Conservation (phyloP, 176 grass and related monocot genomes). For the Dendrocalamus sinicus region DNA sequence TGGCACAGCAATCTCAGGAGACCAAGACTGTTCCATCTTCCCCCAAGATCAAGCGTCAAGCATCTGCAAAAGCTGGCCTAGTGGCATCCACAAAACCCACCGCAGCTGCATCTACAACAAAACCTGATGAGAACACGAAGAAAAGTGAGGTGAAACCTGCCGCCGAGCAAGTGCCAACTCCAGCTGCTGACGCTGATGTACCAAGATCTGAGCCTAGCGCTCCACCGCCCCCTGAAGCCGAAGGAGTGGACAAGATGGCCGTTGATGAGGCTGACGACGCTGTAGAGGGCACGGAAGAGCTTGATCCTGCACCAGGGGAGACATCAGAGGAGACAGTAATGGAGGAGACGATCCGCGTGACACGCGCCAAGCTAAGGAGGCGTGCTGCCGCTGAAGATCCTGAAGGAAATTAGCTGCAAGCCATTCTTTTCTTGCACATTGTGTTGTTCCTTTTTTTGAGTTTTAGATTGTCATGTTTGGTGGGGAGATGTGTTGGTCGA, state of each 20-base stretch:
- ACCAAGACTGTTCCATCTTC: slow-evolving; percentile 45
- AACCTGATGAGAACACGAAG: slow-evolving; percentile 48
- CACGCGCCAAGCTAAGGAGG: slow-evolving; percentile 75
- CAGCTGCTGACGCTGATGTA: slow-evolving; percentile 12
- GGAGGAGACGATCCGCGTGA: slow-evolving; percentile 85
- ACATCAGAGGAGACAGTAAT: slow-evolving; percentile 64
- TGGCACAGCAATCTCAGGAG: slow-evolving; percentile 63
- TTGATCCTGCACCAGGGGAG: slow-evolving; percentile 20
- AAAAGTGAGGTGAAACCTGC: slow-evolving; percentile 47
- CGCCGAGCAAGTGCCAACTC: slow-evolving; percentile 4
- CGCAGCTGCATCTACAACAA: slow-evolving; percentile 31
- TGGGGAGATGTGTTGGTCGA: slow-evolving; percentile 38
- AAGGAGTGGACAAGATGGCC: slow-evolving; percentile 53
- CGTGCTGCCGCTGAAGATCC: slow-evolving; percentile 49
- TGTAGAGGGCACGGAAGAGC: slow-evolving; percentile 46
- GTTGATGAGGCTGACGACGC: slow-evolving; percentile 38
- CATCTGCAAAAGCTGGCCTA: slow-evolving; percentile 47
- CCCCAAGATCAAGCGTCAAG: slow-evolving; percentile 64
- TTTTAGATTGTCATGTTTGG: slow-evolving; percentile 38
- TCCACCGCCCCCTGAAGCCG: slow-evolving; percentile 45
- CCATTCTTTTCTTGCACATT: slow-evolving; percentile 40
- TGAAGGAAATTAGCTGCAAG: slow-evolving; percentile 48
- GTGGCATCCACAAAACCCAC: slow-evolving; percentile 40
- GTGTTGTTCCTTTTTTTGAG: slow-evolving; percentile 31
- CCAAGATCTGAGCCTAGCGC: slow-evolving; percentile 36